Conservation (phyloP, 352 stramenopile species). For the Thraustochytrium striatum region DNA sequence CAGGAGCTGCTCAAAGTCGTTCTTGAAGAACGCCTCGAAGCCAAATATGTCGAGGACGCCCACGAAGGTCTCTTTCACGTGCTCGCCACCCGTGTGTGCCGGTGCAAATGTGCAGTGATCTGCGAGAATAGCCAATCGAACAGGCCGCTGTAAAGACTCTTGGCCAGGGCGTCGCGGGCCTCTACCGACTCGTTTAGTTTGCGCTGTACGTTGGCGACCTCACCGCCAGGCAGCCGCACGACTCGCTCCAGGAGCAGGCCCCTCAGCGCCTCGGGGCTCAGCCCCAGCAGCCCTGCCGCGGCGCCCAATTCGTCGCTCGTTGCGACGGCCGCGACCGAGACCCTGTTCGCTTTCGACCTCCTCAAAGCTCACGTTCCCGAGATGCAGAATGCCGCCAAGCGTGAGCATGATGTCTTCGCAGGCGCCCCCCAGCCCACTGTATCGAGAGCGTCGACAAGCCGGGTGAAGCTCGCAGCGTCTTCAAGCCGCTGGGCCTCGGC, state of each 20-base stretch:
- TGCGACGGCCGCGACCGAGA: constrained; percentile 73
- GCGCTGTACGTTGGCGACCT: constrained; percentile 67
- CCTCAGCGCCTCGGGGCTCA: constrained; percentile 63
- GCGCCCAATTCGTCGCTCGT: constrained; percentile 68
- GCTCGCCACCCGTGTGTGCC: constrained; percentile 63
- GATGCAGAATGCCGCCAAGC: constrained; percentile 55
- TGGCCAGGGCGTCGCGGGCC: constrained; percentile 77
- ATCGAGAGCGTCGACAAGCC: not conserved
- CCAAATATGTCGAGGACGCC: constrained; percentile 90
- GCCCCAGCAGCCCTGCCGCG: constrained; percentile 65
- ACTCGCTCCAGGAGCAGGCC: constrained; percentile 77
- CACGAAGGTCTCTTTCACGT: constrained; percentile 65
- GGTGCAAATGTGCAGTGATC: constrained; percentile 42
- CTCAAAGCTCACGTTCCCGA: constrained; percentile 72
- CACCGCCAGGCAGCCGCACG: constrained; percentile 75
- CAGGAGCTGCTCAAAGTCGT: constrained; percentile 81
- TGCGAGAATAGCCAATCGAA: constrained; percentile 84
- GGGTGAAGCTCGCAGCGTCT: not conserved
- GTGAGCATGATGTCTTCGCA: constrained; percentile 61
- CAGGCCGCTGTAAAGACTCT: constrained; percentile 76
- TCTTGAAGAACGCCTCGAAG: constrained; percentile 91
- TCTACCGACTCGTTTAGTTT: constrained; percentile 66
- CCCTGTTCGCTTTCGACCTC: constrained; percentile 34
- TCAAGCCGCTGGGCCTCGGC: not conserved
- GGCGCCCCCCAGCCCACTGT: constrained; percentile 3